A percentile compares a stretch with the other conserved stretches of the same genome.
Evolutionary conservation across 331 rosid species (phyloP).

Genomic region (Pyracantha coccinea): DNA sequence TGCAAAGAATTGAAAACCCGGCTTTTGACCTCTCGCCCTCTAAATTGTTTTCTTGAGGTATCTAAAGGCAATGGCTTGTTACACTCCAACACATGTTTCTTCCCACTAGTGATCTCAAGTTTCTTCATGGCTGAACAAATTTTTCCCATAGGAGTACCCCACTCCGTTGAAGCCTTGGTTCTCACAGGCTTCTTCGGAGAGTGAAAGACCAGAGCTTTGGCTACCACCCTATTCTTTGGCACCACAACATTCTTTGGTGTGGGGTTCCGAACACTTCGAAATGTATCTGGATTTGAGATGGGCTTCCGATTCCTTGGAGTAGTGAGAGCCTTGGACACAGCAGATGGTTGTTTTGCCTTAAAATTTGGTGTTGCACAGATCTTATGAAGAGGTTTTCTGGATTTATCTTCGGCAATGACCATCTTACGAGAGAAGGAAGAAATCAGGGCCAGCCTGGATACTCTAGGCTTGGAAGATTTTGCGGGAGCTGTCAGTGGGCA

Average conservation of each 20-base stretch:
- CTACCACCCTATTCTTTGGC: constrained; percentile 51
- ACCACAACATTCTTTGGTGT: constrained; percentile 31
- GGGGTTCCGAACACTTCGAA: constrained; percentile 65
- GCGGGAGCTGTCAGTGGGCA: constrained; percentile 87
- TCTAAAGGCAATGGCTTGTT: constrained; percentile 30
- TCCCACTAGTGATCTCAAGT: constrained; percentile 52
- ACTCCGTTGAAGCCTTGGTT: constrained; percentile 37
- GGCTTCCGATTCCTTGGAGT: constrained; percentile 73
- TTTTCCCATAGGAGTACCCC: constrained; percentile 45
- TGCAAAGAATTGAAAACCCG: constrained; percentile 68
- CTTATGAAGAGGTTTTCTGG: constrained; percentile 32
- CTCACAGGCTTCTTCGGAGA: constrained; percentile 61
- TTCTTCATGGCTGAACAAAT: constrained; percentile 72
- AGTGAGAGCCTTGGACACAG: constrained; percentile 56
- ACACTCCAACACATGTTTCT: constrained; percentile 38
- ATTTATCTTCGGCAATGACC: constrained; percentile 25
- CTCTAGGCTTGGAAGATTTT: constrained; percentile 59
- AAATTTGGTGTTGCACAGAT: constrained; percentile 45
- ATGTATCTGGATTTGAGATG: constrained; percentile 46
- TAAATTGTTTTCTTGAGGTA: constrained; percentile 42
- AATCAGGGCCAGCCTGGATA: constrained; percentile 59
- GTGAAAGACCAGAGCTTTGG: constrained; percentile 59
- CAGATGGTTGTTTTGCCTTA: constrained; percentile 47
- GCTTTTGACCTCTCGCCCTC: constrained; percentile 79
- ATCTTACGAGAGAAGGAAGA: constrained; percentile 59